Evolutionary conservation across 2,329 filamentous ascomycete genomes (phyloP).

Genomic region (Aspergillus chevalieri): DNA sequence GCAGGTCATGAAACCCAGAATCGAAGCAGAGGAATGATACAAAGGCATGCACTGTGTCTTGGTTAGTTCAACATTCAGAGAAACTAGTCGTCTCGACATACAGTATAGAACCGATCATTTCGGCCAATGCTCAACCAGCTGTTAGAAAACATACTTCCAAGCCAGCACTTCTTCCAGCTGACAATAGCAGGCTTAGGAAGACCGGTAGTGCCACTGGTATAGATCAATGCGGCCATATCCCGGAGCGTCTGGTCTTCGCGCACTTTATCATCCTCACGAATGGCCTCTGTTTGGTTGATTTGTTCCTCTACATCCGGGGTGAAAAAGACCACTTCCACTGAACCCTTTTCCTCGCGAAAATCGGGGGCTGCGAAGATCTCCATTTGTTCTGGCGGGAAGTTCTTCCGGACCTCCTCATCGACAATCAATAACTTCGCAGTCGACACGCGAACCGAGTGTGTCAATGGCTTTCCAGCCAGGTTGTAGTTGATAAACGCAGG

Average conservation of each 20-base stretch:
- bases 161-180: slow-evolving; percentile 61
- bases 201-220: slow-evolving; percentile 79
- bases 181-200: slow-evolving; percentile 74
- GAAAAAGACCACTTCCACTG: slow-evolving; percentile 57
- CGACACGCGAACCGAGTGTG: slow-evolving; percentile 67
- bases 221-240: slow-evolving; percentile 69
- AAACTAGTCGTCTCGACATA: slow-evolving; percentile 30
- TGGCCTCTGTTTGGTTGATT: slow-evolving; percentile 46
- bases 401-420: slow-evolving; percentile 57
- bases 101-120: slow-evolving; percentile 69
- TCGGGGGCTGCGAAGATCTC: slow-evolving; percentile 34
- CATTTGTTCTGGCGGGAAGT: slow-evolving; percentile 40
- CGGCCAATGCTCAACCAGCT: slow-evolving; percentile 54
- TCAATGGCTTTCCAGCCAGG: slow-evolving; percentile 61
- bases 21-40: slow-evolving; percentile 72
- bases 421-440: slow-evolving; percentile 63
- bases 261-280: slow-evolving; percentile 54
- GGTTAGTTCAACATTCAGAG: slow-evolving; percentile 3
- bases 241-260: slow-evolving; percentile 47
- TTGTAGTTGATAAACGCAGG: slow-evolving; percentile 90
- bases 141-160: slow-evolving; percentile 49
- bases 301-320: slow-evolving; percentile 53
- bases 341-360: slow-evolving; percentile 39
- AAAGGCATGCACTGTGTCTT: slow-evolving; percentile 68
- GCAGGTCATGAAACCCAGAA: slow-evolving; percentile 62